Conservation (phyloP, 1,284 basidiomycete genomes). For the Trichosporon sp. region DNA sequence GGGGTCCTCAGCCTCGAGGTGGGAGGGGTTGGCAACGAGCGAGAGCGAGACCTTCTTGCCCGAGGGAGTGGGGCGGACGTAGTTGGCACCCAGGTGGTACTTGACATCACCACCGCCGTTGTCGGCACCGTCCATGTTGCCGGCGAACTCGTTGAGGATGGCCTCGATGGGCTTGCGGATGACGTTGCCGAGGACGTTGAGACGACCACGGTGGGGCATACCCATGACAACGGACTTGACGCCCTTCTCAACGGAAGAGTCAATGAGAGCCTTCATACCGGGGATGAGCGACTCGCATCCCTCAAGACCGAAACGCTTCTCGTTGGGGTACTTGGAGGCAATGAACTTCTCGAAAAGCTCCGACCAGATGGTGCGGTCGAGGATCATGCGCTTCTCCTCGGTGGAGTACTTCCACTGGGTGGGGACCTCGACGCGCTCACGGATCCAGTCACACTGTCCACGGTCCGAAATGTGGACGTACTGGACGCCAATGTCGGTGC, state of each 20-base stretch:
- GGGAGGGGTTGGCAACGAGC: slow-evolving; percentile 96
- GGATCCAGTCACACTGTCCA: slow-evolving; percentile 98
- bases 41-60: slow-evolving; percentile 98
- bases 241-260: slow-evolving; percentile 93
- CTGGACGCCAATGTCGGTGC: slow-evolving; percentile 92
- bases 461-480: slow-evolving; percentile 98
- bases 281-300: slow-evolving; percentile 97
- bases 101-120: slow-evolving; percentile 95
- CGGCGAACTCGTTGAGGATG: slow-evolving; percentile 93
- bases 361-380: slow-evolving; percentile 99
- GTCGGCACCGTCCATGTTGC: slow-evolving; percentile 60
- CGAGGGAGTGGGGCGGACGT: slow-evolving; percentile 93
- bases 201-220: slow-evolving; percentile 98
- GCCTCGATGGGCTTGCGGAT: slow-evolving; percentile 98
- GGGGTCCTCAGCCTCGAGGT: slow-evolving; percentile 79
- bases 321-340: slow-evolving; percentile 96
- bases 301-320: slow-evolving; percentile 99
- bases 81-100: slow-evolving; percentile 98
- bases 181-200: slow-evolving; percentile 97
- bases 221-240: slow-evolving; percentile 95
- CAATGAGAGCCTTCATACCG: slow-evolving; percentile 98
- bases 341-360: slow-evolving; percentile 99
- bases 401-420: slow-evolving; percentile 97
- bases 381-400: slow-evolving; percentile 98
- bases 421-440: slow-evolving; percentile 91